A percentile compares a stretch with the other conserved stretches of the same genome.
These are phyloP conservation scores for Dichotomocladium elegans DNA, from an alignment of 371 early-diverging fungal species.

Conservation along the genomic window DNA sequence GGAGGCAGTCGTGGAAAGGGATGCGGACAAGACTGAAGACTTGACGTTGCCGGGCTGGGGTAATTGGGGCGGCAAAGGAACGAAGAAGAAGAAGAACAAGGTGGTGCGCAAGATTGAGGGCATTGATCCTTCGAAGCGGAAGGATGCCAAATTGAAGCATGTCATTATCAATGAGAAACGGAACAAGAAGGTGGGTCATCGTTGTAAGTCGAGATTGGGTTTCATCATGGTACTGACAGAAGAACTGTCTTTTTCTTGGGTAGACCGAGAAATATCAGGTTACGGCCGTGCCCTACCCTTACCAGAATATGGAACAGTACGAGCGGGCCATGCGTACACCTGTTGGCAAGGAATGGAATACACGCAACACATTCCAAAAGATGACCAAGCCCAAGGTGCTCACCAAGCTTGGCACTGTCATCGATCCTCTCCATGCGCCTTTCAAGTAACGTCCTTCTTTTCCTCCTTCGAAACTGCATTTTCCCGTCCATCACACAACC, in stretches of 20 bases:
- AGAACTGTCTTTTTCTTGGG: constrained; percentile 1
- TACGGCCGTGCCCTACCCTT: constrained; percentile 80
- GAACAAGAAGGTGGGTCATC: constrained; percentile 63
- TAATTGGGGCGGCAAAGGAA: constrained; percentile 80
- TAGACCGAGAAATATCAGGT: constrained; percentile 73
- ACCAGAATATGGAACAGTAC: constrained; percentile 82
- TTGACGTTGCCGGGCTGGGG: constrained; percentile 95
- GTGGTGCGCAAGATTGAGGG: constrained; percentile 44
- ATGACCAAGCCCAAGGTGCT: constrained; percentile 78
- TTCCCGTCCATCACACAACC: no score
- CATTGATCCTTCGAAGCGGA: constrained; percentile 62
- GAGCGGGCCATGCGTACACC: constrained; percentile 81
- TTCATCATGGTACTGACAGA: no score
- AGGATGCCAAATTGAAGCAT: constrained; percentile 77
- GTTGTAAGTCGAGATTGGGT: neutral
- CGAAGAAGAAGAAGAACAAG: constrained; percentile 59
- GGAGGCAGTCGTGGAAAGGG: constrained; percentile 58
- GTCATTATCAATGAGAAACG: constrained; percentile 91
- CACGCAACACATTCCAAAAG: constrained; percentile 66
- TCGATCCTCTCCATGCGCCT: constrained; percentile 71
- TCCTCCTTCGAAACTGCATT: neutral
- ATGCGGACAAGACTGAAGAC: constrained; percentile 76
- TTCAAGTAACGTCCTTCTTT: constrained; percentile 8
- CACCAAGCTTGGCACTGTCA: constrained; percentile 83
- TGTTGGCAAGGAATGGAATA: constrained; percentile 95